Conservation (phyloP, 176 grass and related monocot species). For the Rhipidocladum racemiflorum region DNA sequence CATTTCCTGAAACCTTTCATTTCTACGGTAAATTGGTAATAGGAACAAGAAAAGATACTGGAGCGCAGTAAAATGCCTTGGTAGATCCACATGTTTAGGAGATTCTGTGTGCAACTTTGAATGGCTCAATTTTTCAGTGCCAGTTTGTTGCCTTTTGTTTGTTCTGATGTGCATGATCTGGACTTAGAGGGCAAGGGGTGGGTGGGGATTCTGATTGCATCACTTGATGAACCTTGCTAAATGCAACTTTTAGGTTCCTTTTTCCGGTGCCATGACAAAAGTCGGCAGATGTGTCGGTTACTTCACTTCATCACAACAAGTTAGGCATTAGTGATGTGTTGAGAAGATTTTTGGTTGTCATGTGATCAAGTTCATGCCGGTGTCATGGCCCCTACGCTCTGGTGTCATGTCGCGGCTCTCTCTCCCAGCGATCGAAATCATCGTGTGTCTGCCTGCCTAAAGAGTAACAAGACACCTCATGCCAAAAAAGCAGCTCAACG, state of each 20-base stretch:
- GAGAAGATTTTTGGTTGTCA: slow-evolving; percentile 2
- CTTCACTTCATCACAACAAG: slow-evolving; percentile 21
- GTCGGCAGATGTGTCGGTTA: neutral
- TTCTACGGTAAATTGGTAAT: neutral
- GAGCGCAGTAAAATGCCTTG: neutral
- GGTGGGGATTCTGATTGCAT: slow-evolving; percentile 16
- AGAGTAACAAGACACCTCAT: neutral
- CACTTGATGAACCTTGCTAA: neutral
- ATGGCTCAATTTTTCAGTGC: slow-evolving; percentile 19
- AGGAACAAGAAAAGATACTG: neutral
- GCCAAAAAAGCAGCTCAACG: neutral
- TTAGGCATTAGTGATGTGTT: neutral
- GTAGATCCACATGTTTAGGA: slow-evolving; percentile 7
- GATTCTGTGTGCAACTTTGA: slow-evolving; percentile 4
- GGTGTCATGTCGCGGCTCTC: neutral
- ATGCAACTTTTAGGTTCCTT: neutral
- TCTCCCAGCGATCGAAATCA: neutral
- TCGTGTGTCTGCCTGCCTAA: neutral
- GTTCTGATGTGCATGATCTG: slow-evolving; percentile 10
- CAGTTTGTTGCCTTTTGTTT: slow-evolving; percentile 20
- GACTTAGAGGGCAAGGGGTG: neutral
- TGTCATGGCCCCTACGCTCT: neutral
- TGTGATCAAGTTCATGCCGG: neutral
- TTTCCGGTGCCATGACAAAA: neutral
- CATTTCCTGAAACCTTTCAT: neutral